Evolutionary conservation across 2,329 filamentous ascomycete species (phyloP).

Genomic region (Huntiella decipiens): DNA sequence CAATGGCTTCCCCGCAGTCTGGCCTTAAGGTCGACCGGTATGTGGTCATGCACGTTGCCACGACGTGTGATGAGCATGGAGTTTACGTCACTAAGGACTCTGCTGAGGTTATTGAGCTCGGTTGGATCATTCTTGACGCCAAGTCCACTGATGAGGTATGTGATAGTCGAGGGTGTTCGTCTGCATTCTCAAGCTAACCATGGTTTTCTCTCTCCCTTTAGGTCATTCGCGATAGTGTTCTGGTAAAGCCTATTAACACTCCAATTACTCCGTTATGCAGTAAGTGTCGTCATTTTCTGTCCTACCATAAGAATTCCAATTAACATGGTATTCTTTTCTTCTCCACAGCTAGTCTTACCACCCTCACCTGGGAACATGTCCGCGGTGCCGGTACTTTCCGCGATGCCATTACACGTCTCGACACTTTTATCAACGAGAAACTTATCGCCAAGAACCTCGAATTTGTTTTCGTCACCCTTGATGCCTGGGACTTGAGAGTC

Average conservation of each 20-base stretch:
- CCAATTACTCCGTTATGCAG: slow-evolving; percentile 97
- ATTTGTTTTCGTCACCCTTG: slow-evolving; percentile 95
- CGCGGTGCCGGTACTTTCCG: slow-evolving; percentile 93
- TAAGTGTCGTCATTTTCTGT: slow-evolving; percentile 26
- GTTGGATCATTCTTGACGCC: slow-evolving; percentile 88
- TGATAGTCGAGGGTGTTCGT: neutral
- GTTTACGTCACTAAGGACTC: slow-evolving; percentile 99
- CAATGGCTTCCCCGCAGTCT: slow-evolving; percentile 23
- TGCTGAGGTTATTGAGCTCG: slow-evolving; percentile 95
- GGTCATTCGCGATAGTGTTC: slow-evolving; percentile 86
- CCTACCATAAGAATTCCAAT: neutral
- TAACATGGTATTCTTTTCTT: slow-evolving; percentile 4
- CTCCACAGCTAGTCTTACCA: slow-evolving; percentile 69
- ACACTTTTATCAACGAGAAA: slow-evolving; percentile 82
- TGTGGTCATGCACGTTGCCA: slow-evolving; percentile 94
- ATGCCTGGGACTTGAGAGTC: slow-evolving; percentile 95
- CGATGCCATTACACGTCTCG: slow-evolving; percentile 89
- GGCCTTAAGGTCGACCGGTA: slow-evolving; percentile 78
- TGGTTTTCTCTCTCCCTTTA: slow-evolving; percentile 20
- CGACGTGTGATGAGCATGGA: slow-evolving; percentile 96
- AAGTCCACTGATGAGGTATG: slow-evolving; percentile 84
- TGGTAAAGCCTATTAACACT: slow-evolving; percentile 96
- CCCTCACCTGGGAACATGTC: slow-evolving; percentile 97
- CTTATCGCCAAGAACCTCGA: slow-evolving; percentile 79
- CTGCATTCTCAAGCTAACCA: neutral